phyloP scores from a whole-genome alignment of 2,329 filamentous ascomycete genomes.

The Fusarium sororula region DNA sequence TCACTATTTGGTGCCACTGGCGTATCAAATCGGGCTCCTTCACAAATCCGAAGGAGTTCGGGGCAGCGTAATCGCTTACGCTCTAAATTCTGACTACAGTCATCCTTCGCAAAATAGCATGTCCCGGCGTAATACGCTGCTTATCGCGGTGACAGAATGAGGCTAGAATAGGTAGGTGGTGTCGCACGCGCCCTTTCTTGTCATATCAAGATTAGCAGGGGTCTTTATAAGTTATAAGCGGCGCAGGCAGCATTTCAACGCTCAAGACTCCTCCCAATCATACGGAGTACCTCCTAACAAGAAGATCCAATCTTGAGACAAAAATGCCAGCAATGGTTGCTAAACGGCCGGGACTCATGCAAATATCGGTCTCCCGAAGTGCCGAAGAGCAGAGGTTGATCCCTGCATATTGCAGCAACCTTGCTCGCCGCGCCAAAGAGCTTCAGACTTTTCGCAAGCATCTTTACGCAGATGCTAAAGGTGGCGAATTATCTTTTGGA shows the following conservation, averaged over 20 bases:
- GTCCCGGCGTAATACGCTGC: background rate
- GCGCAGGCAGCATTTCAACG: too few species aligned
- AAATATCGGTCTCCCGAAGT: conserved; percentile 26
- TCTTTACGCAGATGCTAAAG: background rate
- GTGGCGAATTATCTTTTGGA: background rate
- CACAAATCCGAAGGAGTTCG: background rate
- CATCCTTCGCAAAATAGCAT: background rate
- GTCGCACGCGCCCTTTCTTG: background rate
- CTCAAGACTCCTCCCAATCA: rapidly evolving
- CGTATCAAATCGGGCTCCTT: background rate
- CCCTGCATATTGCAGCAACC: conserved; percentile 19
- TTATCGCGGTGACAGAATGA: background rate
- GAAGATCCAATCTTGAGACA: rapidly evolving
- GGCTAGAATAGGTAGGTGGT: background rate
- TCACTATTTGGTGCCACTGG: too few species aligned
- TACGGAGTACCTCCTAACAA: too few species aligned
- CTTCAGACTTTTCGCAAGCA: conserved; percentile 9
- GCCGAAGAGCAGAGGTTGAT: conserved; percentile 10
- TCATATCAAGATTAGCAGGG: background rate
- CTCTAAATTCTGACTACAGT: conserved; percentile 2
- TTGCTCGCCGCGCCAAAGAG: conserved; percentile 10
- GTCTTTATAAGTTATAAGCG: background rate
- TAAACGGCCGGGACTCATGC: conserved; percentile 8
- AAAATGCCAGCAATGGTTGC: conserved; percentile 12
- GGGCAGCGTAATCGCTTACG: background rate